A percentile compares a stretch with the other conserved stretches of the same genome.
phyloP scores from a whole-genome alignment of 139 green algal species.

The Parachlorella kessleri region DNA sequence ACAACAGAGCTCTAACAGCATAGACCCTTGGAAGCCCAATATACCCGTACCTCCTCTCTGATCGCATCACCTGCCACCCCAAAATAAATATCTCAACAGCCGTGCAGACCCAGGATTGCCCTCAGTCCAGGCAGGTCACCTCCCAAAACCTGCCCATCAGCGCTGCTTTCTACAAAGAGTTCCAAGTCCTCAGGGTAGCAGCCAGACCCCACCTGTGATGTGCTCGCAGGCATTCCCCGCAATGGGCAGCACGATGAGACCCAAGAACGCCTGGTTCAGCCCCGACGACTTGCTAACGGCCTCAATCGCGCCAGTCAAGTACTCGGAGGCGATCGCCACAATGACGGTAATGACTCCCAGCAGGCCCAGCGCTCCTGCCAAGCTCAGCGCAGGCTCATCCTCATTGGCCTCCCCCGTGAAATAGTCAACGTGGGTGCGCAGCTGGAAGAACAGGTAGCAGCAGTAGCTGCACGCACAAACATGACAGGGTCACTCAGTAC shows the following conservation, averaged over 20 bases:
- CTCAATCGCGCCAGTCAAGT: slow-evolving; percentile 78
- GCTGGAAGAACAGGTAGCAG: slow-evolving; percentile 85
- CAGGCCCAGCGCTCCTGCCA: slow-evolving; percentile 50
- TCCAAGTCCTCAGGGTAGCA: no score
- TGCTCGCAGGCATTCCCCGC: slow-evolving; percentile 92
- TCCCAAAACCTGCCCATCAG: no score
- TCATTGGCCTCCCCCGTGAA: slow-evolving; percentile 49
- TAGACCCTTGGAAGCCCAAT: no score
- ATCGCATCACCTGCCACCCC: no score
- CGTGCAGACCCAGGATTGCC: no score
- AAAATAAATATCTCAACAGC: no score
- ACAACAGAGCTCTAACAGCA: no score
- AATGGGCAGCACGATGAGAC: slow-evolving; percentile 85
- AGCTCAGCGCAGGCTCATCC: slow-evolving; percentile 65
- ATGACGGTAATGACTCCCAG: slow-evolving; percentile 71
- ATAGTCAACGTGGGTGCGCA: slow-evolving; percentile 73
- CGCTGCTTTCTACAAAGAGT: no score
- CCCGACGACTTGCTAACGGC: slow-evolving; percentile 62
- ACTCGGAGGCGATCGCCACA: slow-evolving; percentile 77
- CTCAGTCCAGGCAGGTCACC: no score
- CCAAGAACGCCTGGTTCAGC: slow-evolving; percentile 80
- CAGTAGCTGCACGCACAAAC: slow-evolving; percentile 74
- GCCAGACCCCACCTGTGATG: slow-evolving; percentile 54
- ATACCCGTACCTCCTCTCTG: no score
- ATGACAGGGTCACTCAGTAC: no score